Conservation (phyloP, 139 green algal species). For the Trebouxia sp. region DNA sequence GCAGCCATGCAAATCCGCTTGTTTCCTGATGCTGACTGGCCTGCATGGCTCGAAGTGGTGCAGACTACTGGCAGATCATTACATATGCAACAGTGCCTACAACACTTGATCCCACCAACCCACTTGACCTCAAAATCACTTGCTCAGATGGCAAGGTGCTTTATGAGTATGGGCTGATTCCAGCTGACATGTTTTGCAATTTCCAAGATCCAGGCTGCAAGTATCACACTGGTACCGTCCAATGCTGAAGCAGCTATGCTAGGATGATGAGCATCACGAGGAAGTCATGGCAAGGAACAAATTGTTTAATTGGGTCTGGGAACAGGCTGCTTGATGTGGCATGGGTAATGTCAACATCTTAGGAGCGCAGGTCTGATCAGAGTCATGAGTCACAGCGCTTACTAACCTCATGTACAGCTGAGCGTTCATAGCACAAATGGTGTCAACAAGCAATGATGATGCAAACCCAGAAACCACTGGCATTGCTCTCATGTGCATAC, state of each 20-base stretch:
- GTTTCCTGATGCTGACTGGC: neutral
- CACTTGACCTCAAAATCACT: neutral
- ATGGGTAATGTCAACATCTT: no score
- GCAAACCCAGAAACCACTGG: no score
- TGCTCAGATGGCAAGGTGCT: neutral
- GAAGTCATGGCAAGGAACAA: no score
- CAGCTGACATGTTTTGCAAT: slow-evolving; percentile 13
- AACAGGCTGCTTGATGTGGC: no score
- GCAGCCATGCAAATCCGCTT: slow-evolving; percentile 9
- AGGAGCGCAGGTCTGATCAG: no score
- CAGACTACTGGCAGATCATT: slow-evolving; percentile 21
- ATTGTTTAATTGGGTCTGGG: no score
- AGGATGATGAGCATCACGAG: neutral
- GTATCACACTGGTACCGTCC: neutral
- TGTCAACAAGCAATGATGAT: no score
- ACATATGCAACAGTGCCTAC: neutral
- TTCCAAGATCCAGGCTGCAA: slow-evolving; percentile 12
- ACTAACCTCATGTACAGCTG: no score
- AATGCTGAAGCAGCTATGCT: neutral
- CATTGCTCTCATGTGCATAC: no score
- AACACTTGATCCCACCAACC: neutral
- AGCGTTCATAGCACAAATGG: no score
- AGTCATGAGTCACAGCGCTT: no score
- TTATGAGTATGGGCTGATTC: neutral
- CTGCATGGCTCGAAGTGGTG: neutral